Evolutionary conservation across 176 grass and related monocot genomes (phyloP).

Genomic region (Metroxylon sagu): DNA sequence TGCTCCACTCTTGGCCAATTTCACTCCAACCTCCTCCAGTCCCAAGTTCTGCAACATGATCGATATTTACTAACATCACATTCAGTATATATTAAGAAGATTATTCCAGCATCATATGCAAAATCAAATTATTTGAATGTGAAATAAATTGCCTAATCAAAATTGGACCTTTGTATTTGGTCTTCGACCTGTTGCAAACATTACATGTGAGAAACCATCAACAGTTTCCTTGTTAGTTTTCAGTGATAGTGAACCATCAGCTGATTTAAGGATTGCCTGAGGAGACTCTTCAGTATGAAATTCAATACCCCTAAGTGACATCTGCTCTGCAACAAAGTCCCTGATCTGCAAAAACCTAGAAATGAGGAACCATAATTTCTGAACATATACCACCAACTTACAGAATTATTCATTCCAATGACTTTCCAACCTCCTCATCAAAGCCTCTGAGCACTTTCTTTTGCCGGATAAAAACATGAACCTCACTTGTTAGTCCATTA

Average conservation of each 20-base stretch:
- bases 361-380: neutral
- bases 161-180: constrained; percentile 55
- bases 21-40: constrained; percentile 59
- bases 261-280: constrained; percentile 54
- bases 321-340: constrained; percentile 71
- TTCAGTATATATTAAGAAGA: no score
- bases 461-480: constrained; percentile 81
- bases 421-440: constrained; percentile 62
- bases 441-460: constrained; percentile 68
- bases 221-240: constrained; percentile 71
- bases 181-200: constrained; percentile 76
- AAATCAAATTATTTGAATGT: no score
- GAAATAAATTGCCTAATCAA: constrained; percentile 6
- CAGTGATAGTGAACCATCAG: constrained; percentile 55
- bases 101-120: no score
- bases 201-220: constrained; percentile 73
- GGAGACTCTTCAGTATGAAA: constrained; percentile 72
- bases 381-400: no score
- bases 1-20: constrained; percentile 47
- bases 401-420: constrained; percentile 3
- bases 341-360: constrained; percentile 44
- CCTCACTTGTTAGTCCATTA: constrained; percentile 67
- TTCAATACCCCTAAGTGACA: constrained; percentile 53
- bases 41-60: constrained; percentile 47
- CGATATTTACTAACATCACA: no score